Percentiles rank a stretch among this genome's conserved stretches.
These are phyloP conservation scores for Nakaseomyces glabratus DNA, from an alignment of 1,139 yeast species.

Conservation along the genomic window DNA sequence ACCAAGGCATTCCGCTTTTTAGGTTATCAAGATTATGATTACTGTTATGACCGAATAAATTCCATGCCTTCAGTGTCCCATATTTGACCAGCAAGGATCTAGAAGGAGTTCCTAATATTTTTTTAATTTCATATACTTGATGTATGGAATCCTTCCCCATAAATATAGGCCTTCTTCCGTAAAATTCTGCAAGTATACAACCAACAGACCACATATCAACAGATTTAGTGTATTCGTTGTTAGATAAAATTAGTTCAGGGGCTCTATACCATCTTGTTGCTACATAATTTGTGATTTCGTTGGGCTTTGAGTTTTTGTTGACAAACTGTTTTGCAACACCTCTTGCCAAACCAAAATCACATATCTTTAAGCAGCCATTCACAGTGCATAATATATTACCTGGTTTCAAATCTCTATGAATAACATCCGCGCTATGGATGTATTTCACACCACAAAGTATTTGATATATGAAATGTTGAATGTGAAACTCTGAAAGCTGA, in stretches of 20 bases:
- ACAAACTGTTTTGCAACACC: conserved; percentile 45
- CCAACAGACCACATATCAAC: conserved; percentile 81
- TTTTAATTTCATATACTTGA: conserved; percentile 55
- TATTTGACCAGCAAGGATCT: conserved; percentile 32
- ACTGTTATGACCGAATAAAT: conserved; percentile 30
- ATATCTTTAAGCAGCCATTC: conserved; percentile 64
- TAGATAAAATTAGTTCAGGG: conserved; percentile 73
- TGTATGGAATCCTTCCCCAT: conserved; percentile 58
- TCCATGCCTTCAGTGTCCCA: conserved; percentile 36
- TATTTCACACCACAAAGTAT: conserved; percentile 71
- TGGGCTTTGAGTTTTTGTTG: conserved; percentile 20
- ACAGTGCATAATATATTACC: conserved; percentile 71
- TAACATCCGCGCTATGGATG: conserved; percentile 76
- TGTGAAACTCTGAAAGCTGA: conserved; percentile 76
- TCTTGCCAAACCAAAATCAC: conserved; percentile 86
- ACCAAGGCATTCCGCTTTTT: conserved; percentile 37
- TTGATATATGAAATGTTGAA: conserved; percentile 68
- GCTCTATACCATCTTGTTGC: conserved; percentile 97
- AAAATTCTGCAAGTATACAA: conserved; percentile 67
- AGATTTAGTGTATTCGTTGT: conserved; percentile 44
- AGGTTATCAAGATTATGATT: not conserved
- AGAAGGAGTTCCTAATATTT: conserved; percentile 55
- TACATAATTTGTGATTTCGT: conserved; percentile 70
- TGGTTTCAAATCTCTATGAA: conserved; percentile 80
- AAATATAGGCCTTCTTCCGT: conserved; percentile 64